Percentiles rank a stretch among this genome's conserved stretches.
These are phyloP conservation scores for Hericium coralloides DNA, from an alignment of 768 basidiomycete species.

Conservation along the genomic window DNA sequence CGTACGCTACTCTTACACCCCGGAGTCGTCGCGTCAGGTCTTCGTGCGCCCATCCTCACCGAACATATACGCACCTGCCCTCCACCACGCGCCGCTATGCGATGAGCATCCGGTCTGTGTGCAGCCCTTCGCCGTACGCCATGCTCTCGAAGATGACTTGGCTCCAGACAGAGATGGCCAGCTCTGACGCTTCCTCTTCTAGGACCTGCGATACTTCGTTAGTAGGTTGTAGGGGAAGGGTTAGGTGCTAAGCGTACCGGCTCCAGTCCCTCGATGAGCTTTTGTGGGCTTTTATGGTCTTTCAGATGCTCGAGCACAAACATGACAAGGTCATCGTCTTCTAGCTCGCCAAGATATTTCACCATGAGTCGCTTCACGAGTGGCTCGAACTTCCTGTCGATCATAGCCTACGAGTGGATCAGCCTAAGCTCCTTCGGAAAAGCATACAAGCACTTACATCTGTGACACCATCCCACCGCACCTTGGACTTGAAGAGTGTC, in stretches of 20 bases:
- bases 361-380: slow-evolving; percentile 76
- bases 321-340: slow-evolving; percentile 91
- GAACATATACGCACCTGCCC: neutral
- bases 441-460: slow-evolving; percentile 47
- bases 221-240: neutral
- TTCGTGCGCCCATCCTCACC: neutral
- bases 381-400: slow-evolving; percentile 82
- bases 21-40: neutral
- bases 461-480: slow-evolving; percentile 86
- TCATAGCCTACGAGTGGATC: slow-evolving; percentile 42
- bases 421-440: slow-evolving; percentile 10
- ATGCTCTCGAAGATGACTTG: slow-evolving; percentile 93
- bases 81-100: neutral
- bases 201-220: slow-evolving; percentile 52
- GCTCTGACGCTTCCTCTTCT: slow-evolving; percentile 82
- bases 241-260: slow-evolving; percentile 49
- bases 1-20: neutral
- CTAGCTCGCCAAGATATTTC: slow-evolving; percentile 84
- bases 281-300: slow-evolving; percentile 79
- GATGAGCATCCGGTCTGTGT: slow-evolving; percentile 79
- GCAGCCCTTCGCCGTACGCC: slow-evolving; percentile 83
- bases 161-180: slow-evolving; percentile 77
- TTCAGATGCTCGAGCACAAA: slow-evolving; percentile 89
- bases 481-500: slow-evolving; percentile 71
- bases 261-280: slow-evolving; percentile 84